These are phyloP conservation scores for Peniophora sp. DNA, from an alignment of 1,284 basidiomycete species.

Conservation along the genomic window DNA sequence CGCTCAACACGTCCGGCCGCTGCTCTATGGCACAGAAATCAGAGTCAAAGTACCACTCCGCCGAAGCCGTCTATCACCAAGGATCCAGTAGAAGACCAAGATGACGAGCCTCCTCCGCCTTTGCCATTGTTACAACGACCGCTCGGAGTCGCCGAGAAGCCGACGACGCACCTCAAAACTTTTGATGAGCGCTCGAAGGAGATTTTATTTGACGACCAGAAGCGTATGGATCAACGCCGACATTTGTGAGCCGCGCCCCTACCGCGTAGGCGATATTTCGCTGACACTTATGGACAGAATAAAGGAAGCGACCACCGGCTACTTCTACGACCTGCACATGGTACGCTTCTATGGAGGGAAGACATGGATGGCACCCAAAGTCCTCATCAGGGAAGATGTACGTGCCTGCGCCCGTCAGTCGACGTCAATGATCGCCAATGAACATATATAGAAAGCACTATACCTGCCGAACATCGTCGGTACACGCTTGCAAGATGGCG, in stretches of 20 bases:
- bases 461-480: conserved; percentile 91
- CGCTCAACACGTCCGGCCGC: no score
- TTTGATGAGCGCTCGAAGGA: neutral
- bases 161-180: neutral
- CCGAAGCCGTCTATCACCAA: neutral
- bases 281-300: conserved; percentile 40
- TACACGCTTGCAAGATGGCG: conserved; percentile 48
- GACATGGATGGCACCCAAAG: conserved; percentile 88
- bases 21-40: no score
- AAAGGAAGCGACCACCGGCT: conserved; percentile 81
- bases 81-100: neutral
- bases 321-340: conserved; percentile 86
- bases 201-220: neutral
- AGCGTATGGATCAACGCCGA: neutral
- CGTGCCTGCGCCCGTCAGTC: no score
- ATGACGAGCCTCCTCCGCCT: neutral
- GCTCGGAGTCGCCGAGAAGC: neutral
- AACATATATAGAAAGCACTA: conserved; percentile 59
- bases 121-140: neutral
- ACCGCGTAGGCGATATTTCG: neutral
- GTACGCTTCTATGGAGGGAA: conserved; percentile 85
- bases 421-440: neutral
- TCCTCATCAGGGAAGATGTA: conserved; percentile 86
- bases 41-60: no score
- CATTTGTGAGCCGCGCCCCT: conserved; percentile 1